A percentile compares a stretch with the other conserved stretches of the same genome.
phyloP scores from a whole-genome alignment of 805 yeast species.

The Sugiyamaella qingdaonensis region DNA sequence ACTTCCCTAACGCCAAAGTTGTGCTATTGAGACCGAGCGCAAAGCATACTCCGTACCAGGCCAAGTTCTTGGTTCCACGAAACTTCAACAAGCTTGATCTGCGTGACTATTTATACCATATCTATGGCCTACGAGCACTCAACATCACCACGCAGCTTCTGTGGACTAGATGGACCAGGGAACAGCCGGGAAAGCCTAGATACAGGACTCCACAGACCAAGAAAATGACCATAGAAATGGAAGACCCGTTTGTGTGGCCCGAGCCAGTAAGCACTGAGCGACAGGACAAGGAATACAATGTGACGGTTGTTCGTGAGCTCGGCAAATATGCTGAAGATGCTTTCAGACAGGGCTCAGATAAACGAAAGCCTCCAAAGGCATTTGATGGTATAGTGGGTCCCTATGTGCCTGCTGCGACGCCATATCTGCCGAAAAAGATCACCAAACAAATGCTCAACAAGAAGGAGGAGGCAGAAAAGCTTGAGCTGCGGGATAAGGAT shows the following conservation, averaged over 20 bases:
- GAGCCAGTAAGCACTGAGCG: constrained; percentile 42
- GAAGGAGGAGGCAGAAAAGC: constrained; percentile 35
- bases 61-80: constrained; percentile 91
- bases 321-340: constrained; percentile 50
- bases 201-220: constrained; percentile 76
- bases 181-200: constrained; percentile 58
- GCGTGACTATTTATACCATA: constrained; percentile 86
- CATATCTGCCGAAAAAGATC: constrained; percentile 54
- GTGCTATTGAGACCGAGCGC: constrained; percentile 85
- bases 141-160: constrained; percentile 81
- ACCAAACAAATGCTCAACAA: constrained; percentile 45
- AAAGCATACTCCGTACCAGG: constrained; percentile 96
- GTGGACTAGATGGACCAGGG: constrained; percentile 65
- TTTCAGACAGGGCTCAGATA: constrained; percentile 60
- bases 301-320: constrained; percentile 43
- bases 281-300: constrained; percentile 26
- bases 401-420: constrained; percentile 55
- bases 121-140: constrained; percentile 86
- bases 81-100: constrained; percentile 90
- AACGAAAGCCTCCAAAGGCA: constrained; percentile 60
- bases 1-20: constrained; percentile 81
- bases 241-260: constrained; percentile 96
- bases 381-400: constrained; percentile 69
- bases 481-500: constrained; percentile 28
- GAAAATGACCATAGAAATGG: constrained; percentile 96